phyloP scores from a whole-genome alignment of 2,329 filamentous ascomycete species.

The Tolypocladium cylindrosporum region DNA sequence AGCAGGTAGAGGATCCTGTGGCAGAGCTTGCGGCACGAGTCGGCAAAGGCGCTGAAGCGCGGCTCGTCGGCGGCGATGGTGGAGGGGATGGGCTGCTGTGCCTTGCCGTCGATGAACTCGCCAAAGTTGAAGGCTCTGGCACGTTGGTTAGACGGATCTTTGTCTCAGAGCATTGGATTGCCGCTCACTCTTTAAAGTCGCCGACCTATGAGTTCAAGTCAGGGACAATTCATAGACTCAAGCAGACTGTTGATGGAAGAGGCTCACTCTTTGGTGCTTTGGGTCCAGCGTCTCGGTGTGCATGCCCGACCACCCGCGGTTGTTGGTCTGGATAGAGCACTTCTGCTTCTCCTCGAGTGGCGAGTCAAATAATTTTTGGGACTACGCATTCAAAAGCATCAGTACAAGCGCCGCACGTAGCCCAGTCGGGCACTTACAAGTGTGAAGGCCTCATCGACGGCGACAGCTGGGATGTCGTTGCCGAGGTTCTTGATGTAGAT shows the following conservation, averaged over 20 bases:
- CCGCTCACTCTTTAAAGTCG: slow-evolving; percentile 74
- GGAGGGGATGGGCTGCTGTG: slow-evolving; percentile 67
- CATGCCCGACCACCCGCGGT: slow-evolving; percentile 83
- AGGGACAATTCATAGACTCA: neutral
- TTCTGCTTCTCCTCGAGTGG: slow-evolving; percentile 61
- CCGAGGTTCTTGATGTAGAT: slow-evolving; percentile 76
- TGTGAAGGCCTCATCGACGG: slow-evolving; percentile 63
- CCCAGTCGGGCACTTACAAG: slow-evolving; percentile 42
- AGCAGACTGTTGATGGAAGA: neutral
- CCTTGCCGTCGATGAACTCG: slow-evolving; percentile 57
- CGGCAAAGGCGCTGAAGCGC: slow-evolving; percentile 56
- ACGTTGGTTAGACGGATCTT: neutral
- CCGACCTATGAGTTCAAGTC: slow-evolving; percentile 43
- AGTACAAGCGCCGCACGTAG: too few species aligned
- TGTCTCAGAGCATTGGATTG: neutral
- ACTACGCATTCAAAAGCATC: slow-evolving; percentile 26
- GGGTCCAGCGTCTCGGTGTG: slow-evolving; percentile 83
- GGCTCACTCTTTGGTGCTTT: slow-evolving; percentile 60
- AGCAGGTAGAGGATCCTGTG: slow-evolving; percentile 65
- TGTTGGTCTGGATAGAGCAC: slow-evolving; percentile 69
- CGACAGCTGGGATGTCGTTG: slow-evolving; percentile 52
- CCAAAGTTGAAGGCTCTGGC: slow-evolving; percentile 84
- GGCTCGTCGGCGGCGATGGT: slow-evolving; percentile 49
- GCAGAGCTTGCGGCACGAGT: slow-evolving; percentile 63
- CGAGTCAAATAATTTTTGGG: slow-evolving; percentile 60